A percentile compares a stretch with the other conserved stretches of the same genome.
Evolutionary conservation across 2,329 filamentous ascomycete species (phyloP).

Genomic region (Xylariaceae sp.): DNA sequence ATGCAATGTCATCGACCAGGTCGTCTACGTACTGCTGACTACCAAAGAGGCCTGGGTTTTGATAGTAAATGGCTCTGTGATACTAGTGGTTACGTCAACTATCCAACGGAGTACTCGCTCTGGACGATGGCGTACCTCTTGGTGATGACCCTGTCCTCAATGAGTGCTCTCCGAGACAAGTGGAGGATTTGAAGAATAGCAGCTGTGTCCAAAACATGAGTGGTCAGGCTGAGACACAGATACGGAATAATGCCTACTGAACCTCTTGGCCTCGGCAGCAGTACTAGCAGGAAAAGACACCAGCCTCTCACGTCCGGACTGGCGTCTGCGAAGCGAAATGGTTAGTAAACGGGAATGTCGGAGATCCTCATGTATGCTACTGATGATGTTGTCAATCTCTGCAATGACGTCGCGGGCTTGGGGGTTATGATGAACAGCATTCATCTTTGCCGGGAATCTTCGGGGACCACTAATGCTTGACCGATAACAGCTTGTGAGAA

Average conservation of each 20-base stretch:
- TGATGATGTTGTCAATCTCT: constrained; percentile 54
- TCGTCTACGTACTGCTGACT: constrained; percentile 66
- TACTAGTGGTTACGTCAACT: constrained; percentile 1
- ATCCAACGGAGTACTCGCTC: not conserved
- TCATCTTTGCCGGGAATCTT: too few relatives aligned
- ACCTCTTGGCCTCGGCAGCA: constrained; percentile 22
- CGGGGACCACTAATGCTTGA: too few relatives aligned
- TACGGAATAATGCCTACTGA: too few relatives aligned
- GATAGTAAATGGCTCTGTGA: constrained; percentile 75
- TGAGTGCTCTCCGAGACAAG: constrained; percentile 55
- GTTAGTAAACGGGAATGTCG: constrained; percentile 40
- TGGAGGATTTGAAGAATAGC: constrained; percentile 56
- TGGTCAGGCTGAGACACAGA: too few relatives aligned
- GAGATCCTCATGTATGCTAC: constrained; percentile 47
- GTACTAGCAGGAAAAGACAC: constrained; percentile 24
- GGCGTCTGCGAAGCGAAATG: constrained; percentile 44
- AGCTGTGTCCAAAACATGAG: constrained; percentile 35
- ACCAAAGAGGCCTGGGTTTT: constrained; percentile 67
- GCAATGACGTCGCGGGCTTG: too few relatives aligned
- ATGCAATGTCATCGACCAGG: constrained; percentile 70
- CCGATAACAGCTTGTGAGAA: too few relatives aligned
- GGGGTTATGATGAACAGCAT: too few relatives aligned
- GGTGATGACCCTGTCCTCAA: constrained; percentile 51
- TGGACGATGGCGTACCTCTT: constrained; percentile 50
- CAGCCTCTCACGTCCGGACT: constrained; percentile 17